A percentile compares a stretch with the other conserved stretches of the same genome.
Evolutionary conservation across 306 rosid species (phyloP).

Genomic region (Sicyos edulis): DNA sequence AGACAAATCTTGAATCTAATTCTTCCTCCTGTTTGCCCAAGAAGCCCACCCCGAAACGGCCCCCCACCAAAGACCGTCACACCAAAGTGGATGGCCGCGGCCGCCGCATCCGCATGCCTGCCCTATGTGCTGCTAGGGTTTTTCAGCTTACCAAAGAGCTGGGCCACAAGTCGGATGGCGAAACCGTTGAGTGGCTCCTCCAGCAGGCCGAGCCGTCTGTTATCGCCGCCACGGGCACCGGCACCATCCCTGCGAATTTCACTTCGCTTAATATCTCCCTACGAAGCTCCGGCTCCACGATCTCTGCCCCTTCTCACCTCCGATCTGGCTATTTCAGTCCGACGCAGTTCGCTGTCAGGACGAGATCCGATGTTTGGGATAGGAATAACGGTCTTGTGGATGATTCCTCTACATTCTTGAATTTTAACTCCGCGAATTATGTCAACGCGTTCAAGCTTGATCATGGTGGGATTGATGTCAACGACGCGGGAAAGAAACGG

Average conservation of each 20-base stretch:
- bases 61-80: conserved; percentile 53
- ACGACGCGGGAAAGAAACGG: conserved; percentile 50
- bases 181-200: conserved; percentile 52
- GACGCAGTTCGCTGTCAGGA: conserved; percentile 26
- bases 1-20: neutral
- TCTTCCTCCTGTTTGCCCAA: conserved; percentile 25
- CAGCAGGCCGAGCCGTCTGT: conserved; percentile 92
- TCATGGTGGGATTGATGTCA: conserved; percentile 22
- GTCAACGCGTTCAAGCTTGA: conserved; percentile 28
- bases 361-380: conserved; percentile 43
- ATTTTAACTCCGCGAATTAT: conserved; percentile 40
- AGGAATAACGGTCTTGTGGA: conserved; percentile 26
- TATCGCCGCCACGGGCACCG: conserved; percentile 90
- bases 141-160: conserved; percentile 84
- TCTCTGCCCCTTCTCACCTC: conserved; percentile 84
- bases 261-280: conserved; percentile 87
- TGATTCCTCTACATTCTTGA: conserved; percentile 39
- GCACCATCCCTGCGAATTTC: conserved; percentile 89
- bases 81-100: conserved; percentile 83
- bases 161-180: conserved; percentile 91
- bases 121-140: conserved; percentile 89
- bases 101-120: conserved; percentile 99
- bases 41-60: conserved; percentile 57
- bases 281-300: conserved; percentile 84
- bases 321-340: conserved; percentile 51